phyloP scores from a whole-genome alignment of 768 basidiomycete species.

The Mycena metata region DNA sequence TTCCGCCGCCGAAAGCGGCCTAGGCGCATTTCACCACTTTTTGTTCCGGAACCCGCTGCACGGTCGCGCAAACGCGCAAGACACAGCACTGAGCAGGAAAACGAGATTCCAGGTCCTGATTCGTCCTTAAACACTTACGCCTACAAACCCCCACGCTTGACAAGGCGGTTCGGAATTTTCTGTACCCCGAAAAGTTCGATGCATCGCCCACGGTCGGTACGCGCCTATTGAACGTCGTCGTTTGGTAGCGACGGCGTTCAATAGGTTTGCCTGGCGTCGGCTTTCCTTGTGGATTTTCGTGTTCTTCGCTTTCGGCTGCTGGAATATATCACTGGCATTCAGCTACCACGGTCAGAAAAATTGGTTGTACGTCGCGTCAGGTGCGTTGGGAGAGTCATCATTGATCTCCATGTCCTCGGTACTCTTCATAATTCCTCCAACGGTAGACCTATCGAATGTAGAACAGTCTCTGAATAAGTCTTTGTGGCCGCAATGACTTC shows the following conservation, averaged over 20 bases:
- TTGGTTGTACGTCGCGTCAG: no score
- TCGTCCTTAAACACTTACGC: constrained; percentile 1
- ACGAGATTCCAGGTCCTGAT: constrained; percentile 16
- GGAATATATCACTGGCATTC: background rate
- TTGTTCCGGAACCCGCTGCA: background rate
- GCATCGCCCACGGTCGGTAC: constrained; percentile 22
- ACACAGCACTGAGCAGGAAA: constrained; percentile 17
- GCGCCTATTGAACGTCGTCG: constrained; percentile 12
- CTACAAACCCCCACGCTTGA: constrained; percentile 31
- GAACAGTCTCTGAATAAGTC: no score
- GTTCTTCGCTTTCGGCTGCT: background rate
- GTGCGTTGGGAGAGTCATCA: no score
- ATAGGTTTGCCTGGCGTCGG: no score
- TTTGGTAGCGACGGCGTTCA: background rate
- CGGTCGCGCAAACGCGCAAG: constrained; percentile 18
- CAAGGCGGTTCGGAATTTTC: constrained; percentile 37
- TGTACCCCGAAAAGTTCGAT: constrained; percentile 35
- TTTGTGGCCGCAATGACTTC: no score
- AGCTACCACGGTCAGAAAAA: no score
- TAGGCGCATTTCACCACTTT: constrained; percentile 1
- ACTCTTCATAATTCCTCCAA: no score
- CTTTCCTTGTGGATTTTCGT: no score
- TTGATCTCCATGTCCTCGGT: no score
- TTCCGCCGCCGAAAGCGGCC: constrained; percentile 5
- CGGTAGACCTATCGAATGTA: no score